Evolutionary conservation across 306 rosid species (phyloP).

Genomic region (Cicer judaicum): DNA sequence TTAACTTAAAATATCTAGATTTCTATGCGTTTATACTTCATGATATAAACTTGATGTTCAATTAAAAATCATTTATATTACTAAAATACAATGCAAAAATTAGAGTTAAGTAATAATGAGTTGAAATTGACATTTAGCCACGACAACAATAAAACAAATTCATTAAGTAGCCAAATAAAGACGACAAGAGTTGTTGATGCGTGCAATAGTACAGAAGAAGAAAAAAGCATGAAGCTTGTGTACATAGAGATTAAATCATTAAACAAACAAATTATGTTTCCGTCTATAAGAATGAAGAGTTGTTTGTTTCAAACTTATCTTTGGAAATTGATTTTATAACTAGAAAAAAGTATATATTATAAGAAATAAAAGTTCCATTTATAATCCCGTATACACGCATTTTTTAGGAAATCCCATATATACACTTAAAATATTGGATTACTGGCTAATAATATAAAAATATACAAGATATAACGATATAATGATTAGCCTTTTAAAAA

Average conservation of each 20-base stretch:
- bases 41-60: neutral
- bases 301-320: neutral
- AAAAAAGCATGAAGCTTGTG: neutral
- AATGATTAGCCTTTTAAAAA: too few species aligned
- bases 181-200: slow-evolving; percentile 8
- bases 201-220: neutral
- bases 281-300: neutral
- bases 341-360: neutral
- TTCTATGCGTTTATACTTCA: neutral
- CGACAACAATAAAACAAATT: neutral
- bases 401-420: too few species aligned
- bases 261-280: neutral
- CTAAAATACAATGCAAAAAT: neutral
- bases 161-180: neutral
- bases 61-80: neutral
- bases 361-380: neutral
- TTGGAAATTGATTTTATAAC: neutral
- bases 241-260: neutral
- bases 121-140: neutral
- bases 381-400: neutral
- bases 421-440: too few species aligned
- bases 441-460: too few species aligned
- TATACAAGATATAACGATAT: too few species aligned
- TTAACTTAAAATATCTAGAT: neutral
- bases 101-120: too few species aligned